Evolutionary conservation across 352 stramenopile genomes (phyloP), one percentile per base, ranked within the genome.

Genomic region (Globisporangium yorkense): DNA sequence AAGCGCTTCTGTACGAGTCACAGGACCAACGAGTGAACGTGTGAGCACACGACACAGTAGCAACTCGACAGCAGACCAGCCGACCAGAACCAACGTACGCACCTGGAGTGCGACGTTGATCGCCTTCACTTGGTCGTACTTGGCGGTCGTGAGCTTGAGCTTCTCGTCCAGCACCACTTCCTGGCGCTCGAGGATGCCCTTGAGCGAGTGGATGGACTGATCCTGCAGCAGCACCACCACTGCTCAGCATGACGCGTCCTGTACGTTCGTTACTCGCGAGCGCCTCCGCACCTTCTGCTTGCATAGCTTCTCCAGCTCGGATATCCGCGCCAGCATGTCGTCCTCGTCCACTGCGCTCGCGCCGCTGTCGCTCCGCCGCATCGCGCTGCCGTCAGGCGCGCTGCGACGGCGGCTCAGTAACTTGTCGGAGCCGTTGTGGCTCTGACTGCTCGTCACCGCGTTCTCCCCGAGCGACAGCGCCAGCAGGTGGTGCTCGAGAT

Each of bases 41-140:
- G 63, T 57, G 15, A 56, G n/a, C 20, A 29, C 21, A 27, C 16
- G 41, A 46, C 41, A 24, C 24, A 27, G 24, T 27, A 27, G 24
- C 24, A 8, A 21, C 10, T n/a, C 39, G 10, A 13, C 5, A 29
- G 5, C 12, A 33, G 8, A 15, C 4, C 20, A n/a, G 29, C 37
- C 18, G 43, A 47, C 21, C n/a, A 9, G 10, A 18, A 24, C 31
- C 3, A 12, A 21, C 18, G 18, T 24, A 47, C 37, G 13, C 67
- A 89, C 82, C 74, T 92, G 84, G 24, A 94, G 65, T 3, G 80
- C 74, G 55, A 92, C 61, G 57, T 90, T 94, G 56, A 94, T 89
- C 35, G 72, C 68, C 61, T 92, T 92, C 20, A 87, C 75, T 59
- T 94, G 79, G 41, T 82, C 73, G 59, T 94, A 94, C 53, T 92